Percentiles rank a stretch among this genome's conserved stretches.
phyloP scores from a whole-genome alignment of 2,329 filamentous ascomycete genomes.

The Bipolaris gigantea region DNA sequence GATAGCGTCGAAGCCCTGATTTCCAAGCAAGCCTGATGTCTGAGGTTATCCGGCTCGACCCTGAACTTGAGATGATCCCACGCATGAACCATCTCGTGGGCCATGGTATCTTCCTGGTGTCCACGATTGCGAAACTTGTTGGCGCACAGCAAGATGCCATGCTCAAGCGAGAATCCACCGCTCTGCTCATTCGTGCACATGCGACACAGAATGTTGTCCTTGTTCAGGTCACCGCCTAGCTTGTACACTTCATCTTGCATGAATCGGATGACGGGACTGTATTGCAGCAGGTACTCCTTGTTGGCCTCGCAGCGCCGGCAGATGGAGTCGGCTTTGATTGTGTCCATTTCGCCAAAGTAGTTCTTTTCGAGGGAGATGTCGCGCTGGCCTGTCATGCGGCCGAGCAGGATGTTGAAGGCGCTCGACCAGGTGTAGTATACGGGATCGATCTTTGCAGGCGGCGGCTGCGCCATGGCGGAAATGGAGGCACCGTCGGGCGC shows the following conservation, averaged over 20 bases:
- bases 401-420: conserved; percentile 80
- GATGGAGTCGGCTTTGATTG: conserved; percentile 74
- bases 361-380: conserved; percentile 47
- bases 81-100: conserved; percentile 97
- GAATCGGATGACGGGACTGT: conserved; percentile 85
- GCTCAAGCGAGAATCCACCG: conserved; percentile 83
- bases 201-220: conserved; percentile 76
- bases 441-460: conserved; percentile 34
- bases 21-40: conserved; percentile 94
- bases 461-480: conserved; percentile 23
- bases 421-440: conserved; percentile 69
- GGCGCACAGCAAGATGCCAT: conserved; percentile 89
- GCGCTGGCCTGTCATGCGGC: conserved; percentile 50
- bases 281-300: conserved; percentile 79
- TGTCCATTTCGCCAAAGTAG: conserved; percentile 78
- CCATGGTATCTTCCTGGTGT: conserved; percentile 89
- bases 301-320: conserved; percentile 79
- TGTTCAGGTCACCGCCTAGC: conserved; percentile 75
- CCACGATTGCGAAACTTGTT: conserved; percentile 81
- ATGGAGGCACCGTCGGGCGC: conserved; percentile 34
- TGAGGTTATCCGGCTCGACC: conserved; percentile 78
- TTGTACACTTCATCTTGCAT: conserved; percentile 77
- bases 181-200: conserved; percentile 73
- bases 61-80: conserved; percentile 94
- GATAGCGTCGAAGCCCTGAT: conserved; percentile 91